A percentile compares a stretch with the other conserved stretches of the same genome.
Evolutionary conservation across 2,329 filamentous ascomycete genomes (phyloP).

Genomic region (Huntiella moniliformis): DNA sequence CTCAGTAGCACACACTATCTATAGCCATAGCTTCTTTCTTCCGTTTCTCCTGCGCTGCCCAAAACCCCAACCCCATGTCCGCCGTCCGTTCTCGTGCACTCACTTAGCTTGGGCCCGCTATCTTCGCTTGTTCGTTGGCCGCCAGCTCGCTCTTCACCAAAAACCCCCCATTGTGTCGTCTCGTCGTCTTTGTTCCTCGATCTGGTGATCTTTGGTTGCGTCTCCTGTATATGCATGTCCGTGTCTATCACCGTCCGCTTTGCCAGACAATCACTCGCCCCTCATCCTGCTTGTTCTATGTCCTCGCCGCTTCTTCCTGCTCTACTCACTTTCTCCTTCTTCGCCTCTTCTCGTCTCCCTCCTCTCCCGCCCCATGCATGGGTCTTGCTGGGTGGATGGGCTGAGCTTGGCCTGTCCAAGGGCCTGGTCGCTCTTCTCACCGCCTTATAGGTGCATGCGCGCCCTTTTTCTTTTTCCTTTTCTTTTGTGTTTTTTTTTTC

Average conservation of each 20-base stretch:
- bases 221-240: not conserved
- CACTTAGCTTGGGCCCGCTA: too few species aligned
- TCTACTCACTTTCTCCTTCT: too few species aligned
- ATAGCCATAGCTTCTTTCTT: not conserved
- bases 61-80: not conserved
- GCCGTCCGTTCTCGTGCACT: too few species aligned
- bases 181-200: too few species aligned
- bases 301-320: too few species aligned
- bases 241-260: conserved; percentile 1
- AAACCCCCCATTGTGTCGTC: too few species aligned
- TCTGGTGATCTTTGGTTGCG: too few species aligned
- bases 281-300: too few species aligned
- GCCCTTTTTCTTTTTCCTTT: conserved; percentile 1
- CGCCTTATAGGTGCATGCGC: conserved; percentile 1
- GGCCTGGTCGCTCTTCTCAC: not conserved
- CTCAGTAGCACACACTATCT: not conserved
- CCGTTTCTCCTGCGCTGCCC: not conserved
- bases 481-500: conserved; percentile 1
- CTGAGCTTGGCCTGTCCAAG: conserved; percentile 3
- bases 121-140: too few species aligned
- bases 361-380: not conserved
- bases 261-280: not conserved
- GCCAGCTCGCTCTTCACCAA: too few species aligned
- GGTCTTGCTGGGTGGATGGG: conserved; percentile 3
- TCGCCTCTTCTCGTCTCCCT: not conserved